These are phyloP conservation scores for Andrographis paniculata DNA, from an alignment of 305 asterid genomes.

Conservation along the genomic window DNA sequence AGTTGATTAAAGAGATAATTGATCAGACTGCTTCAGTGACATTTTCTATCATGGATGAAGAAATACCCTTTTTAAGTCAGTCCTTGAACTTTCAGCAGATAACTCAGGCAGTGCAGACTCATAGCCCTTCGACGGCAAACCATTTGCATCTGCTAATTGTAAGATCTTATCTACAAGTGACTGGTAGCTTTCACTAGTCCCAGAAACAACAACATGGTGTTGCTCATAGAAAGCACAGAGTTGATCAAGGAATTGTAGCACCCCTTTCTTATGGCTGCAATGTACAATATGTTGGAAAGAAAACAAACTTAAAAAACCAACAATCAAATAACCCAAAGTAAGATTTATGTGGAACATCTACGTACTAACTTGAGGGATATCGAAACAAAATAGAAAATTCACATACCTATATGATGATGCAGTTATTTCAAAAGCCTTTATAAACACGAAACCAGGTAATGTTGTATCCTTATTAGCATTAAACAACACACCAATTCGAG, in stretches of 20 bases:
- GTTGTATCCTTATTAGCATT: conserved; percentile 39
- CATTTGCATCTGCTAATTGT: conserved; percentile 78
- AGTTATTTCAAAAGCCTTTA: conserved; percentile 62
- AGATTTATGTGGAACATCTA: no score
- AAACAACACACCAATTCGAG: conserved; percentile 83
- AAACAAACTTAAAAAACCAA: not conserved
- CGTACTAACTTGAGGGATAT: not conserved
- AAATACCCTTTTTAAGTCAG: conserved; percentile 60
- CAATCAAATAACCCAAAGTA: no score
- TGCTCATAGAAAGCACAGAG: conserved; percentile 69
- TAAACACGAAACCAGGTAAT: conserved; percentile 52
- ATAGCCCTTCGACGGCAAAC: conserved; percentile 58
- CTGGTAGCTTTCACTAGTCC: conserved; percentile 42
- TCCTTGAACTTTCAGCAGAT: conserved; percentile 44
- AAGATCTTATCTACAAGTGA: conserved; percentile 50
- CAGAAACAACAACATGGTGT: conserved; percentile 41
- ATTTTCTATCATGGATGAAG: conserved; percentile 13
- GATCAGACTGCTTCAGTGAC: conserved; percentile 2
- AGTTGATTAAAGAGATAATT: conserved; percentile 10
- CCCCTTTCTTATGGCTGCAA: conserved; percentile 84
- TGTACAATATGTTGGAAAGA: not conserved
- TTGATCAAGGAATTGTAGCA: conserved; percentile 71
- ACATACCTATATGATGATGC: conserved; percentile 76
- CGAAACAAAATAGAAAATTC: conserved; percentile 2
- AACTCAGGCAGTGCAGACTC: conserved; percentile 53